Percentiles rank a stretch among this genome's conserved stretches.
phyloP scores from a whole-genome alignment of 495 filamentous ascomycete genomes.

The Tetracladium setigerum region DNA sequence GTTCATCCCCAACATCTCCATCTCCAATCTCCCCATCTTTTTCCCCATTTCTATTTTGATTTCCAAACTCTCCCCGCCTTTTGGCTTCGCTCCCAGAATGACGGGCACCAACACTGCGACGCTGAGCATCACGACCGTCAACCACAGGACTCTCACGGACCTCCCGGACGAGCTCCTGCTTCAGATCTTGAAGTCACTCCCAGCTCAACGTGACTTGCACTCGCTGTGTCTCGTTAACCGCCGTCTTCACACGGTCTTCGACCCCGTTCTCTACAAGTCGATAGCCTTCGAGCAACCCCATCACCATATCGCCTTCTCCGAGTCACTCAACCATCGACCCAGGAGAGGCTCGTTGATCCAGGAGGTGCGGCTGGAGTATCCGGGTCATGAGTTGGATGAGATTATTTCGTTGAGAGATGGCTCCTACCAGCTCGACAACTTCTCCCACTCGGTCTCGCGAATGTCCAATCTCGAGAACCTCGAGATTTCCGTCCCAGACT shows the following conservation, averaged over 20 bases:
- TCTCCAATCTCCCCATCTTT: neutral
- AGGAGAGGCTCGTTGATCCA: constrained; percentile 25
- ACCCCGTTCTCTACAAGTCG: constrained; percentile 25
- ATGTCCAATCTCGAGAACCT: constrained; percentile 29
- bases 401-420: constrained; percentile 10
- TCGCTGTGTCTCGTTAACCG: constrained; percentile 24
- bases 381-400: constrained; percentile 18
- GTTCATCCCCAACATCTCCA: too few species aligned
- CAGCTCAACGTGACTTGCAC: constrained; percentile 19
- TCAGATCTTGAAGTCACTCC: constrained; percentile 22
- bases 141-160: constrained; percentile 9
- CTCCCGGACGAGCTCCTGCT: constrained; percentile 21
- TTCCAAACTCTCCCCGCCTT: neutral
- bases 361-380: constrained; percentile 22
- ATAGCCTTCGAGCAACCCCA: constrained; percentile 23
- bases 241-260: constrained; percentile 20
- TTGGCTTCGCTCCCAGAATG: too few species aligned
- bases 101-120: too few species aligned
- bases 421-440: constrained; percentile 17
- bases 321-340: constrained; percentile 23
- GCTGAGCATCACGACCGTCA: too few species aligned
- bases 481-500: constrained; percentile 23
- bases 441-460: constrained; percentile 24
- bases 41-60: neutral
- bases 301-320: constrained; percentile 25